Evolutionary conservation across 495 filamentous ascomycete genomes (phyloP), one percentile per base, ranked within the genome.

Genomic region (Aspergillus sclerotioniger): DNA sequence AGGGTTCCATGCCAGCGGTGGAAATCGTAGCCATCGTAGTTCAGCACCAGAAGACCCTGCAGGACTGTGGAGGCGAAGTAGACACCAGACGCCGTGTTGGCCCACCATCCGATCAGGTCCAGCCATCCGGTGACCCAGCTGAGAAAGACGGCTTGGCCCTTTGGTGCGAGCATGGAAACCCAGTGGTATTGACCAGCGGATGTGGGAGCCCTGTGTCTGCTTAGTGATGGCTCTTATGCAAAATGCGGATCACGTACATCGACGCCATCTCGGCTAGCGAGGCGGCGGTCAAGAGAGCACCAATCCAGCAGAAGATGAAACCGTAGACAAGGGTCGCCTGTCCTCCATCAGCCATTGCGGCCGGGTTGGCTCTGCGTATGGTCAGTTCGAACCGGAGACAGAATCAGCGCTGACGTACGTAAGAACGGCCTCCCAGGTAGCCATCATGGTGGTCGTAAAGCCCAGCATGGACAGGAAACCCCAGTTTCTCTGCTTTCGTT

Each of bases 381-480:
- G 63, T 54, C 6, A 50, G 48, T 41, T 41, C 37, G 13, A 66
- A 53, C 16, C 39, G 17, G 3, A 6, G 31, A 29, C 16, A 48
- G 37, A 21, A 19, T 21, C n/a, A 21, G 12, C 10, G 31, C 15
- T 19, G 3, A 54, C 64, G 45, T 17, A 69, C 67, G 62, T 61
- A 12, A 72, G 57, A 13, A 62, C 66, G n/a, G 69, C 76, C 49
- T 81, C 77, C 77, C 76, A 80, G 0, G 79, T 79, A 0, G 71
- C 51, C 60, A 80, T 56, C 15, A 73, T 72, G 0, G 75, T 75
- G 39, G 69, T 78, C 0, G 73, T 74, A 29, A 82, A 76, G 0
- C 78, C 79, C 12, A 80, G 58, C 39, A 76, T 80, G 0, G 74
- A 76, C 49, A 80, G 63, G 64, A 79, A 76, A 19, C 69, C 69